These are phyloP conservation scores for Pholiota microspora DNA, from an alignment of 768 basidiomycete species.

Conservation along the genomic window DNA sequence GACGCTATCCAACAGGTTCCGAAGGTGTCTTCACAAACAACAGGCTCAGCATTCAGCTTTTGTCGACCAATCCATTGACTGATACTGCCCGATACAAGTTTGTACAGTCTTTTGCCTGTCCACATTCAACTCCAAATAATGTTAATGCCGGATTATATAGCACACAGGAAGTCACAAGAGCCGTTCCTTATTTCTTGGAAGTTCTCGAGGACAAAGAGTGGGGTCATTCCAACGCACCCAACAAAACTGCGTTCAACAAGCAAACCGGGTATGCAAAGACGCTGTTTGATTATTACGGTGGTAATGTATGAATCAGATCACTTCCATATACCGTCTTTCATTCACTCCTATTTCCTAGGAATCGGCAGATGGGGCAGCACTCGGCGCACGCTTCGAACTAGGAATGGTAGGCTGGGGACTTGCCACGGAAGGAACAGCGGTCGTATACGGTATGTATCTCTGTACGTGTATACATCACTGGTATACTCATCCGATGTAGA, in stretches of 20 bases:
- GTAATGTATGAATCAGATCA: conserved; percentile 10
- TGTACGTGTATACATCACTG: neutral
- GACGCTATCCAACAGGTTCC: conserved; percentile 23
- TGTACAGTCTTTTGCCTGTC: neutral
- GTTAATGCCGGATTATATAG: no score
- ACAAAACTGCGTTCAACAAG: conserved; percentile 25
- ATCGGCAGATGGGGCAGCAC: conserved; percentile 15
- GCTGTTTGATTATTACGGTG: conserved; percentile 23
- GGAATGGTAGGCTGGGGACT: conserved; percentile 34
- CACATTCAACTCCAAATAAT: no score
- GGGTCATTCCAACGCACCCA: conserved; percentile 23
- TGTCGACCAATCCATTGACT: conserved; percentile 10
- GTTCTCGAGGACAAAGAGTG: conserved; percentile 33
- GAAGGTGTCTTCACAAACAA: conserved; percentile 41
- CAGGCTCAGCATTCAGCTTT: conserved; percentile 33
- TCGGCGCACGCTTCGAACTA: conserved; percentile 26
- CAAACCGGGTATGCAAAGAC: conserved; percentile 18
- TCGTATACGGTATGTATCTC: conserved; percentile 25
- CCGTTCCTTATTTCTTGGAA: conserved; percentile 16
- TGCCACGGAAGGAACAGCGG: conserved; percentile 28
- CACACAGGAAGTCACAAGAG: neutral
- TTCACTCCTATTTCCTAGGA: conserved; percentile 4
- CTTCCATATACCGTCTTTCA: neutral
- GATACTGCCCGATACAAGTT: neutral
- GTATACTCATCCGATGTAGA: no score